Base-by-base conservation (phyloP, 2,329 filamentous ascomycete species). In the Aaosphaeria arxii region DNA sequence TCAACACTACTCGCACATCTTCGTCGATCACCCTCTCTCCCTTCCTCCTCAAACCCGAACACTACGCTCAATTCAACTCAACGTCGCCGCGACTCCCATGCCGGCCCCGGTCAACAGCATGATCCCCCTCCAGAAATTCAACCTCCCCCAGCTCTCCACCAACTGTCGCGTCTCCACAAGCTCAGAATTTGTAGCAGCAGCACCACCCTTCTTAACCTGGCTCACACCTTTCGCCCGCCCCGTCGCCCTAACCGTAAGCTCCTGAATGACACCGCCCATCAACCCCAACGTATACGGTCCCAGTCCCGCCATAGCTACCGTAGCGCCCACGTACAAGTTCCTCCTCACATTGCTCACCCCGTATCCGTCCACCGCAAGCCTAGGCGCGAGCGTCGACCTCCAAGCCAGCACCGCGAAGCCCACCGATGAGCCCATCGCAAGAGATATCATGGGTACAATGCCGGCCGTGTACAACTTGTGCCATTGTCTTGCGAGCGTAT, bases 351-450 rank as follows among this genome's bases (percentile, higher is more conserved):
- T 17, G 11, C 36, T 42, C n/a, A 47, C 35, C 17, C 17, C 17
- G 30, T 41, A 5, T 6, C 48, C 45, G 3, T 43, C 39, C 6
- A 42, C 13, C 2, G 35, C 46, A 3, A 45, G 41, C 6, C 11
- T 28, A 2, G 35, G 31, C 5, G 43, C 45, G 4, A 43, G 13
- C n/a, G 33, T 42, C 5, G 49, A 43, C 11, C 50, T 31, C 31
- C 52, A 56, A 11, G 55, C 55, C 5, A 59, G 53, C 0, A 40
- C 39, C 7, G 53, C 54, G 46, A 60, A 59, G 1, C 56, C 57
- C 5, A 45, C 47, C 2, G 52, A 46, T 5, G 54, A 56, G 24
- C 36, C 53, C 31, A 59, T 41, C 39, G 57, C 47, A 5, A 53
- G 43, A 4, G 52, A 45, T 5, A 56, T 51, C 2, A 60, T 53